Conservation (phyloP, 129 eudicot species). For the Flaveria ramosissima region DNA sequence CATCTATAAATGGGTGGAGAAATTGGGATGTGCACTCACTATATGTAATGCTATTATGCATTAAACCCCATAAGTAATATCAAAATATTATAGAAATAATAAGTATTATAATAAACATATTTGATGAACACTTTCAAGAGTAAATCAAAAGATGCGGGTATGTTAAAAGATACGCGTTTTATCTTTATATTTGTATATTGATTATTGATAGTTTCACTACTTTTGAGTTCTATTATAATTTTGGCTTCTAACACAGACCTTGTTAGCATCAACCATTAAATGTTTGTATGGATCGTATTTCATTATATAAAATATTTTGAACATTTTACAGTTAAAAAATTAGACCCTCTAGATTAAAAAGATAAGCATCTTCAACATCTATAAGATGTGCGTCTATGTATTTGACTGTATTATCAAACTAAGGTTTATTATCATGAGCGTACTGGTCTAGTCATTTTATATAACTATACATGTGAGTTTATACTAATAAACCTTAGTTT, state of each 20-base stretch:
- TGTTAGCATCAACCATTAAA: not conserved
- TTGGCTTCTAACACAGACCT: too few relatives aligned
- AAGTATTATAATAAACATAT: not conserved
- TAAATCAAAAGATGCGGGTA: not conserved
- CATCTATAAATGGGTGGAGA: constrained; percentile 31
- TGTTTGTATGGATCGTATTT: not conserved
- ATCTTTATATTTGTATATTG: not conserved
- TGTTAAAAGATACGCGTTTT: not conserved
- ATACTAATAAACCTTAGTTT: too few relatives aligned
- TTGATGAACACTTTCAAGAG: too few relatives aligned
- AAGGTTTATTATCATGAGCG: too few relatives aligned
- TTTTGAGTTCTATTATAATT: not conserved
- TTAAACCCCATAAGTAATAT: constrained; percentile 9
- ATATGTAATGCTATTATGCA: constrained; percentile 15
- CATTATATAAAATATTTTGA: not conserved
- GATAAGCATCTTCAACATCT: too few relatives aligned
- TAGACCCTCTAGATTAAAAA: too few relatives aligned
- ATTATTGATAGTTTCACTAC: not conserved
- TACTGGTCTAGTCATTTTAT: too few relatives aligned
- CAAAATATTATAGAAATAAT: too few relatives aligned
- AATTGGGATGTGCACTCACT: constrained; percentile 38
- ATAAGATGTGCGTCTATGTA: too few relatives aligned
- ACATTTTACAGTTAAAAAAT: not conserved
- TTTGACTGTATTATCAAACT: too few relatives aligned
- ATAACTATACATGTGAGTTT: too few relatives aligned